phyloP scores from a whole-genome alignment of 768 basidiomycete genomes.

The Lactarius quietus region DNA sequence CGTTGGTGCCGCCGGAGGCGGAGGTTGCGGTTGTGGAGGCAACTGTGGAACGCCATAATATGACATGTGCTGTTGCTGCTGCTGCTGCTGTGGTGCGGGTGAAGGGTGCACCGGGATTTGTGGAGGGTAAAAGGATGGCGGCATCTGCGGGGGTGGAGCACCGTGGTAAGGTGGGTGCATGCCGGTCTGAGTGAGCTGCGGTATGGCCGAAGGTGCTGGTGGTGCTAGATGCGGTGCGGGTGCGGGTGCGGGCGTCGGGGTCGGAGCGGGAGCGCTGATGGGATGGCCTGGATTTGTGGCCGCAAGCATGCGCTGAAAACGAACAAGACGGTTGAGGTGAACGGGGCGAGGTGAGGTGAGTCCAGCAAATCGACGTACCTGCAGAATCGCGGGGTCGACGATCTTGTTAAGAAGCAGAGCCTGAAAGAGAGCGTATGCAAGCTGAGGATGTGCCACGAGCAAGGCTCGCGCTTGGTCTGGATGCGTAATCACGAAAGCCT shows the following conservation, averaged over 20 bases:
- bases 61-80: conserved; percentile 30
- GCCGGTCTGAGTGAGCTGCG: conserved; percentile 27
- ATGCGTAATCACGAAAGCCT: conserved; percentile 91
- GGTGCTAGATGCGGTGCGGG: conserved; percentile 30
- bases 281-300: conserved; percentile 31
- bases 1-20: conserved; percentile 36
- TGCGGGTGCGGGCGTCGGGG: conserved; percentile 26
- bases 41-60: conserved; percentile 30
- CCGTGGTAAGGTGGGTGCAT: conserved; percentile 25
- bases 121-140: conserved; percentile 28
- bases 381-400: conserved; percentile 81
- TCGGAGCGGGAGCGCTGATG: conserved; percentile 12
- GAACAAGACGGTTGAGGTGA: background rate
- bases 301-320: conserved; percentile 47
- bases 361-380: conserved; percentile 42
- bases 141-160: conserved; percentile 14
- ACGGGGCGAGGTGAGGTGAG: background rate
- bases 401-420: conserved; percentile 90
- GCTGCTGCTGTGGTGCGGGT: conserved; percentile 34
- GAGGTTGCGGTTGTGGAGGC: conserved; percentile 33
- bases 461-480: conserved; percentile 85
- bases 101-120: conserved; percentile 34
- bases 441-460: conserved; percentile 81
- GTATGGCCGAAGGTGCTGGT: conserved; percentile 28
- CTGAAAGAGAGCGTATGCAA: conserved; percentile 95